Base-by-base conservation (phyloP, 1,284 basidiomycete species). In the Xerocomus nothofagi region DNA sequence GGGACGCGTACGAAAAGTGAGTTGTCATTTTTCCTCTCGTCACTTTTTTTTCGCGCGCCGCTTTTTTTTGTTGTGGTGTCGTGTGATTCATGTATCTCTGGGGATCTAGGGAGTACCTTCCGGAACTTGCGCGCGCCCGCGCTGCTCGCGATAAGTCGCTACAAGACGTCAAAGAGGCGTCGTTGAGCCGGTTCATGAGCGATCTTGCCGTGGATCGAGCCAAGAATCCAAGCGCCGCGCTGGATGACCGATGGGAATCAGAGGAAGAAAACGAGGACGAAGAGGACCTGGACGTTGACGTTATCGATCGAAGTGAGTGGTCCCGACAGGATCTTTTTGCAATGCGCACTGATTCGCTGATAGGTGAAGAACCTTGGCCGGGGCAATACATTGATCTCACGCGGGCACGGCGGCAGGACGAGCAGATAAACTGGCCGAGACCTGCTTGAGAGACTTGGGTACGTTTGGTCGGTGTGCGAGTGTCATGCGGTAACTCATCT, bases 1-100 rank as follows among this genome's bases (percentile, higher is more conserved):
- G 93, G 54, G 76, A 84, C 47, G 93, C 97, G 70, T 99, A 98
- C 69, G 84, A 91, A 68, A 86, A 75, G 91, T 94, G 63, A 61
- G 80, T 71, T 8, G 11, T 8, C 38, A 7, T 44, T 10, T n/a
- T 31, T 32, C 26, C 4, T 12, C 41, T 44, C 29, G 26, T 21
- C 43, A 21, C 29, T 36, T 34, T 44, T 36, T 34, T 29, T 50
- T 10, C 18, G 27, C 17, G 24, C 17, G 29, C n/a, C 21, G 37
- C 43, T 14, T 24, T 23, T 33, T 47, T 23, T 44, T 36, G 30
- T 30, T 27, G 34, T 50, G 36, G 32, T 44, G 36, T 27, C 27
- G 32, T 9, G 29, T 57, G 57, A 56, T 31, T 57, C 23, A 33
- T 44, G 18, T 29, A 44, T 59, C 41, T 44, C 38, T 20, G 40